Evolutionary conservation across 139 green algal genomes (phyloP), one percentile per base, ranked within the genome.

Genomic region (Nannochloris sp.): DNA sequence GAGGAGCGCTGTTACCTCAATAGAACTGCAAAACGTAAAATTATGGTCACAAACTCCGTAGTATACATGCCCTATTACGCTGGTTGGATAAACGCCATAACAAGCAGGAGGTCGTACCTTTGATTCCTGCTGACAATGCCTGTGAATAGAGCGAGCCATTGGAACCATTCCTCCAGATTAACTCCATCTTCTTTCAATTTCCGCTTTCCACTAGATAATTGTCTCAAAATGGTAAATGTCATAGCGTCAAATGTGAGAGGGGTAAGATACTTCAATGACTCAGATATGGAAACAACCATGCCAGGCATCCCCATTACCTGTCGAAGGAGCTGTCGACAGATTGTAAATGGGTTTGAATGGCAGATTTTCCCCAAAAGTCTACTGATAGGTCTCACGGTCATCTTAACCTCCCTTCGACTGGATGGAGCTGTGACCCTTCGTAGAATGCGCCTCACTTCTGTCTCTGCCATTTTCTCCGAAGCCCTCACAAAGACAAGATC

Each of bases 121-220:
- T 53, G 46, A 53, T 54, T 66, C 21, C 36, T 43, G 5, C 14
- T 21, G 18, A 76, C 27, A 4, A 82, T 61, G 16, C 83, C 87
- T 8, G 69, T 83, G 70, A 94, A 92, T 0, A 66, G 50, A 3
- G 82, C 73, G 40, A 92, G 74, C 61, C 64, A 77, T 74, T 86
- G 75, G 53, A 65, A 71, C 87, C 87, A 94, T 66, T 85, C 78
- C 23, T 78, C 65, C 19, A 93, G 70, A 77, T 93, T 92, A 55
- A 84, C 68, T 18, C 87, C 87, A 66, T 94, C 87, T 24, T 87
- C 79, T 78, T 88, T 88, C 59, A 89, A 56, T 53, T 85, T 84
- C 19, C 69, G 54, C 29, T 73, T 68, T 7, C 48, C 50, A 10
- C 58, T 56, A 5, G 67, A 56, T 23, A 90, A 73, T 46, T 76